Evolutionary conservation across 2,329 filamentous ascomycete species (phyloP), one percentile per base, ranked within the genome.

Genomic region (Monosporascus sp.): DNA sequence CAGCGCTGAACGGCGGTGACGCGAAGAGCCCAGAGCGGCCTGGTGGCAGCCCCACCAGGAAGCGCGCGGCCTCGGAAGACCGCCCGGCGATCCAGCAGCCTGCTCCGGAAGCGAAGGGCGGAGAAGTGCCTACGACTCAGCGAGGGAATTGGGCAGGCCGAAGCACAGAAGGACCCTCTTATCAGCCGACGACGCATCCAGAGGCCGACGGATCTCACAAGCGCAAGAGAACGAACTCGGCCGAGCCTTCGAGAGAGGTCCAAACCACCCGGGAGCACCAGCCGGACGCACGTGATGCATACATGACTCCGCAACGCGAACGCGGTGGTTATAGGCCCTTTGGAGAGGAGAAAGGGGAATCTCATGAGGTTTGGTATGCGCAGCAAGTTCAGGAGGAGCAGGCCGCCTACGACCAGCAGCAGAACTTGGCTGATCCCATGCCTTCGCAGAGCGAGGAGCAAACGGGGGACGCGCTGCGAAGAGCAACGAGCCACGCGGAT

Each of bases 201-300:
- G 74, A 78, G 35, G 63, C 67, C n/a, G 79, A 85, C 37, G 66
- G 63, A 17, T 71, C 78, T 18, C 78, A 83, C 61, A 87, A 86
- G 70, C 82, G 84, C 63, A 93, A 90, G 70, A 81, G 88, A 55
- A 90, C 88, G 7, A 73, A 77, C 46, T 89, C 87, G 6, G 68
- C 75, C 38, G 85, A 85, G 52, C 67, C 67, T 7, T 66, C 71
- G 51, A 71, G 72, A 59, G 74, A 77, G 50, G 56, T 56, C 24
- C 58, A 53, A 39, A 57, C 49, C 27, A 24, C 52, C 8, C 62
- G 61, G 48, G 54, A 72, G 54, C 67, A 63, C 54, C 62, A 69
- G n/a, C 50, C 60, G 38, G 73, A 75, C 50, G 63, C 70, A 48
- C 74, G 73, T 55, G 75, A 79, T 39, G 56, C 67, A 17, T 76